Evolutionary conservation across 331 rosid genomes (phyloP).

Genomic region (Pyracantha coccinea): DNA sequence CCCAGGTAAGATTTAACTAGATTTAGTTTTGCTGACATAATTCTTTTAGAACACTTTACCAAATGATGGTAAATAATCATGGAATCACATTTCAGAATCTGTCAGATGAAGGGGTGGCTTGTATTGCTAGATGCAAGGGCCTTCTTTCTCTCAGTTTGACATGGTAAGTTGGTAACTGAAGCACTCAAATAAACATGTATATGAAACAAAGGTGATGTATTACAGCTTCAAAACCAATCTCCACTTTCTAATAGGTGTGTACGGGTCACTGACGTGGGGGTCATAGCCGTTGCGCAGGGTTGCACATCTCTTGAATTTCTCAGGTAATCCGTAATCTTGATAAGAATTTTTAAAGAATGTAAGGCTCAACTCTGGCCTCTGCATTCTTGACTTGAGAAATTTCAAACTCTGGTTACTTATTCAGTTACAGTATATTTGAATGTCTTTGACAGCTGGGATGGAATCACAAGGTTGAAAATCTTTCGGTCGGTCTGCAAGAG

Average conservation of each 20-base stretch:
- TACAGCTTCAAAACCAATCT: background rate
- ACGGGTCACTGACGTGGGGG: slow-evolving; percentile 66
- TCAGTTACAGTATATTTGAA: background rate
- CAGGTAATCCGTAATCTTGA: slow-evolving; percentile 36
- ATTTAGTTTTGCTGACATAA: background rate
- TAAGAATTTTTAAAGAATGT: slow-evolving; percentile 9
- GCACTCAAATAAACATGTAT: background rate
- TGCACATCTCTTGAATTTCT: slow-evolving; percentile 61
- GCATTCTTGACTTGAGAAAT: slow-evolving; percentile 1
- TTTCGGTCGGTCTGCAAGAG: background rate
- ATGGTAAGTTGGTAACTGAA: slow-evolving; percentile 71
- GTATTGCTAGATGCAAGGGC: slow-evolving; percentile 52
- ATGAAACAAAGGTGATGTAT: background rate
- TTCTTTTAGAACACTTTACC: slow-evolving; percentile 1
- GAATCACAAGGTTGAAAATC: background rate
- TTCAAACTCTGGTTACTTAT: background rate
- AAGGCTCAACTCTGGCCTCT: background rate
- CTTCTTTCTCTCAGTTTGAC: slow-evolving; percentile 68
- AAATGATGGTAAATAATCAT: slow-evolving; percentile 11
- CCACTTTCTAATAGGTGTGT: slow-evolving; percentile 50
- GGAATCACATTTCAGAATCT: slow-evolving; percentile 46
- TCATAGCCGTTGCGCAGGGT: slow-evolving; percentile 44
- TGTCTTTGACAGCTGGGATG: background rate
- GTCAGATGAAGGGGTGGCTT: slow-evolving; percentile 60
- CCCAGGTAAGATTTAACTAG: slow-evolving; percentile 46